phyloP scores from a whole-genome alignment of 2,329 filamentous ascomycete species.

The Davidsoniella eucalypti region DNA sequence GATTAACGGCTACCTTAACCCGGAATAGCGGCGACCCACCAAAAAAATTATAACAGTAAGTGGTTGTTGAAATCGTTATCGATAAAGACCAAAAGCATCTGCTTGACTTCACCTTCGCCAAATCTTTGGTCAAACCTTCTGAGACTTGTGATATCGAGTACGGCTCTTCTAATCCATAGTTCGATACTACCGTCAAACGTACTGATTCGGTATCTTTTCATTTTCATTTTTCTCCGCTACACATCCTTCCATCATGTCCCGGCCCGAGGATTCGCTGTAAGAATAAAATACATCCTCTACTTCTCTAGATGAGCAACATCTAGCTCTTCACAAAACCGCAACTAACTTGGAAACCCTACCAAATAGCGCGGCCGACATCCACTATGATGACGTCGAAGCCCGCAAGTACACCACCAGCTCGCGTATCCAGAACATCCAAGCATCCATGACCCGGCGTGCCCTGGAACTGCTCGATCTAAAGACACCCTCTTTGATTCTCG shows the following conservation, averaged over 20 bases:
- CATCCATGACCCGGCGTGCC: constrained; percentile 83
- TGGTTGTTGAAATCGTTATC: neutral
- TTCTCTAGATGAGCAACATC: neutral
- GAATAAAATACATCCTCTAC: neutral
- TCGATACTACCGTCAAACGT: no score
- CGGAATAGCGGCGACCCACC: neutral
- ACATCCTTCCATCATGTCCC: constrained; percentile 54
- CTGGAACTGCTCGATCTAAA: constrained; percentile 76
- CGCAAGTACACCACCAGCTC: constrained; percentile 95
- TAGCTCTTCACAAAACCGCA: neutral
- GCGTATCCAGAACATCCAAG: constrained; percentile 89
- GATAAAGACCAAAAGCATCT: neutral
- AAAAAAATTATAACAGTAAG: constrained; percentile 2
- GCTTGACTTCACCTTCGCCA: no score
- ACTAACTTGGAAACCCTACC: neutral
- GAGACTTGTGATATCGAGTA: no score
- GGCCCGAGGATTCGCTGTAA: constrained; percentile 87
- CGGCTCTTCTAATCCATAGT: no score
- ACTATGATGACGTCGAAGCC: constrained; percentile 91
- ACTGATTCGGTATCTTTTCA: no score
- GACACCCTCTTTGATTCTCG: constrained; percentile 73
- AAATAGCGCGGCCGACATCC: constrained; percentile 74
- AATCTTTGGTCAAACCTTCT: no score
- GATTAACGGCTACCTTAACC: no score
- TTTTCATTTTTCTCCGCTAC: no score